Evolutionary conservation across 352 stramenopile genomes (phyloP).

Genomic region (Pythium utonaiense): DNA sequence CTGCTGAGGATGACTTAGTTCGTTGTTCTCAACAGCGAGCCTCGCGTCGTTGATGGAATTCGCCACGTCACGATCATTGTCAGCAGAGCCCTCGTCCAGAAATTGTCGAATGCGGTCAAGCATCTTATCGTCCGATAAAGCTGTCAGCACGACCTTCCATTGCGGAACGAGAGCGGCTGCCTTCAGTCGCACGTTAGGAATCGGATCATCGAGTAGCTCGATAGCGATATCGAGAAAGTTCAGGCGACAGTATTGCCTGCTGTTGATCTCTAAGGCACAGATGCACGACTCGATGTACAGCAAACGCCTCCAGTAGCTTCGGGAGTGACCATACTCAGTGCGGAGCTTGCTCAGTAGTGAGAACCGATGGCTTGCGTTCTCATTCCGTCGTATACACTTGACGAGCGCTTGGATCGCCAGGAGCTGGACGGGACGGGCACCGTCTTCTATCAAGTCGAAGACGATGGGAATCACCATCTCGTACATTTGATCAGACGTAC

Average conservation of each 20-base stretch:
- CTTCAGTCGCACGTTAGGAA: constrained; percentile 78
- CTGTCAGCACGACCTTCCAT: constrained; percentile 57
- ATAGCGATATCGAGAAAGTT: constrained; percentile 78
- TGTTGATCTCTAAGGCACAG: constrained; percentile 61
- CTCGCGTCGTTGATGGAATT: constrained; percentile 43
- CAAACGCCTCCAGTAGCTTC: constrained; percentile 74
- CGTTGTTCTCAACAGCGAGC: constrained; percentile 40
- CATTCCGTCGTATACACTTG: constrained; percentile 64
- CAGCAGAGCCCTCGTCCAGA: constrained; percentile 52
- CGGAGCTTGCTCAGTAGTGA: constrained; percentile 64
- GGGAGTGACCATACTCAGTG: constrained; percentile 64
- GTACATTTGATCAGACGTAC: constrained; percentile 58
- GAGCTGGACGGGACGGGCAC: constrained; percentile 67
- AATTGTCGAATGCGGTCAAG: constrained; percentile 68
- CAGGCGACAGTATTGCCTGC: constrained; percentile 63
- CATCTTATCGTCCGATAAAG: constrained; percentile 65
- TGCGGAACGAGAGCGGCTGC: constrained; percentile 54
- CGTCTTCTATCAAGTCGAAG: constrained; percentile 76
- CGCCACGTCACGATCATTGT: constrained; percentile 68
- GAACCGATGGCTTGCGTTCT: constrained; percentile 63
- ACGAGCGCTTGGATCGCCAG: constrained; percentile 62
- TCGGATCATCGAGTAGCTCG: constrained; percentile 66
- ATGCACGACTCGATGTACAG: constrained; percentile 70
- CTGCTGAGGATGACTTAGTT: constrained; percentile 25
- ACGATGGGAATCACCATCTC: constrained; percentile 74